Base-by-base conservation (phyloP, 192 early-diverging fungal genomes). In the Coemansia sp. region DNA sequence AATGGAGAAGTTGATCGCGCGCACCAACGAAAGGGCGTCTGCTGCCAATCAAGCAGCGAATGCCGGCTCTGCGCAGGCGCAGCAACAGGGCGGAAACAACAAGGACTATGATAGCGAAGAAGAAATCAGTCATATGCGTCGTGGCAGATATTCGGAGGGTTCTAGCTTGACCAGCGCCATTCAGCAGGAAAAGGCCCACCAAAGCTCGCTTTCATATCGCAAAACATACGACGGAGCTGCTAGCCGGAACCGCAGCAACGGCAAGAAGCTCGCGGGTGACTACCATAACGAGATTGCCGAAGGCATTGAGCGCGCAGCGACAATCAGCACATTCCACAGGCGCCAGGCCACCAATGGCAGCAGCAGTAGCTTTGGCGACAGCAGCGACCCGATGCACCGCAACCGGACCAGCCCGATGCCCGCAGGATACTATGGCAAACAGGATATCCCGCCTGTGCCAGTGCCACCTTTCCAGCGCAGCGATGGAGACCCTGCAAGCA, bases 1-100 rank as follows among this genome's bases (percentile, higher is more conserved):
- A 3, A 73, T 99, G 31, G 85, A 93, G 48, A 86, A 88, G 62
- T 77, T 90, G 32, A 77, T 95, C 50, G 76, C 84, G 2, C 84
- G 83, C 38, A 82, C 83, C 22, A 84, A 78, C 11, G 84, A 84
- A 48, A 64, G 63, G 62, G 57, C 64, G 1, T 29, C 59, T 29
- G 17, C 48, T 5, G 65, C 66, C n/a, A 69, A 72, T 31, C 64
- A 74, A 57, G 12, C 58, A 28, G 18, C 60, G 2, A 57, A 58
- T 29, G 31, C 29, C 18, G 63, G 69, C 51, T 40, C 64, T 1
- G 62, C 66, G 58, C 62, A 31, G 22, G 33, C 42, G 34, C 63
- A 10, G n/a, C 56, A 54, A 30, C 70, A 70, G 38, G 67, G 36
- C 49, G 67, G 52, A 54, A 69, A 76, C 18, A 45, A 45, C 42